Evolutionary conservation across 2,329 filamentous ascomycete genomes (phyloP), one percentile per base, ranked within the genome.

Genomic region (Teratosphaeriaceae sp.): DNA sequence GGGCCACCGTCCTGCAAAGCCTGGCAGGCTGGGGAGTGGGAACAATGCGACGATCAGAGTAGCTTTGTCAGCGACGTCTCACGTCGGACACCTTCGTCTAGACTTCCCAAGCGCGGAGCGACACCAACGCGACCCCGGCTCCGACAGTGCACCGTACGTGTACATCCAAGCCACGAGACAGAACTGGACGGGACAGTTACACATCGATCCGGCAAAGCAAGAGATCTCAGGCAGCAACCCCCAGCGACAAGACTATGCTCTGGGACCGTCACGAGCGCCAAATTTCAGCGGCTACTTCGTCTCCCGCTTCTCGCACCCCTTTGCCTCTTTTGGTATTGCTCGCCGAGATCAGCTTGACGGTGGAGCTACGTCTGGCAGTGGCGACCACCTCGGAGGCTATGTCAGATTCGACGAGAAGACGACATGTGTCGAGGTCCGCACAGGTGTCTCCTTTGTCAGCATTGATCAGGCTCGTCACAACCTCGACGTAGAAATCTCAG

Each of bases 221-320:
- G 70, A 73, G 43, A 52, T 73, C 11, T 69, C 55, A 12, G 69
- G 69, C 0, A 67, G 62, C 21, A 73, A 72, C 42, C 62, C 67
- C 1, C 67, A 73, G 47, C 58, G 69, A 26, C 69, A 73, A 48
- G 70, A 72, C 40, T 72, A 71, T 40, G 57, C 60, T 5, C 49
- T 73, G 1, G 70, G 70, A 1, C 69, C 70, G 2, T 60, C 67
- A 33, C 63, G 58, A 16, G 66, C 70, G 1, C 40, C 55, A 2
- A 63, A 60, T 0, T 72, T 73, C 48, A 63, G 58, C 2, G 65
- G 68, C 6, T 72, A 70, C 48, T 73, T 73, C 41, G 69, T 72
- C 0, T 69, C 68, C 8, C 64, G 66, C 3, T 73, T 73, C 45
- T 72, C 69, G 0, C 54, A 65, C 33, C 63, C 65, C 1, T 72